Evolutionary conservation across 176 grass and related monocot genomes (phyloP).

Genomic region (Cenchrus fungigraminus): DNA sequence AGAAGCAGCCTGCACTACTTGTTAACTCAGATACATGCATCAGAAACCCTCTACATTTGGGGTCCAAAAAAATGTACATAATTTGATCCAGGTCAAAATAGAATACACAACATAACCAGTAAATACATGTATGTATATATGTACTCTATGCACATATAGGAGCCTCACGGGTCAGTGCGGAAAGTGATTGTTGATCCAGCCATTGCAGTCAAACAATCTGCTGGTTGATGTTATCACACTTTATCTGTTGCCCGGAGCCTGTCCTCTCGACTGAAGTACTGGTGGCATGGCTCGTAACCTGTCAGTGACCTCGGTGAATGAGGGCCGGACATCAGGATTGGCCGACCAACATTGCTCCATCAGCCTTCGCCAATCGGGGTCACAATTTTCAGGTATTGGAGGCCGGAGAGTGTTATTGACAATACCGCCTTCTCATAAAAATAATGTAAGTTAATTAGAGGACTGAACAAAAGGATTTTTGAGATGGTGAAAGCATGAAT

Average conservation of each 20-base stretch:
- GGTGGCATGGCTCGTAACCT: constrained; percentile 77
- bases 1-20: constrained; percentile 32
- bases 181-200: constrained; percentile 27
- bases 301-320: constrained; percentile 78
- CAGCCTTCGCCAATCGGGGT: constrained; percentile 74
- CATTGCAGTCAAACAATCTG: constrained; percentile 26
- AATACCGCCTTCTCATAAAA: constrained; percentile 79
- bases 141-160: constrained; percentile 47
- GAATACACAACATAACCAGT: constrained; percentile 44
- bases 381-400: constrained; percentile 67
- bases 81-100: constrained; percentile 25
- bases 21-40: constrained; percentile 36
- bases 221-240: not conserved
- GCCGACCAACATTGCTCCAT: constrained; percentile 91
- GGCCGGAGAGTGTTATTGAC: constrained; percentile 91
- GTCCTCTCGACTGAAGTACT: constrained; percentile 50
- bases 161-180: constrained; percentile 1
- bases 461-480: not conserved
- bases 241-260: constrained; percentile 37
- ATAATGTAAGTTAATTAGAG: constrained; percentile 28
- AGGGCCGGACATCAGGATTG: constrained; percentile 63
- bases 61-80: constrained; percentile 18
- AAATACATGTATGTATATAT: constrained; percentile 49
- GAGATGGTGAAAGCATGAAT: not conserved
- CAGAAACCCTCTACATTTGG: constrained; percentile 26